Conservation (phyloP, 768 basidiomycete genomes). For the Collybia mongolica region DNA sequence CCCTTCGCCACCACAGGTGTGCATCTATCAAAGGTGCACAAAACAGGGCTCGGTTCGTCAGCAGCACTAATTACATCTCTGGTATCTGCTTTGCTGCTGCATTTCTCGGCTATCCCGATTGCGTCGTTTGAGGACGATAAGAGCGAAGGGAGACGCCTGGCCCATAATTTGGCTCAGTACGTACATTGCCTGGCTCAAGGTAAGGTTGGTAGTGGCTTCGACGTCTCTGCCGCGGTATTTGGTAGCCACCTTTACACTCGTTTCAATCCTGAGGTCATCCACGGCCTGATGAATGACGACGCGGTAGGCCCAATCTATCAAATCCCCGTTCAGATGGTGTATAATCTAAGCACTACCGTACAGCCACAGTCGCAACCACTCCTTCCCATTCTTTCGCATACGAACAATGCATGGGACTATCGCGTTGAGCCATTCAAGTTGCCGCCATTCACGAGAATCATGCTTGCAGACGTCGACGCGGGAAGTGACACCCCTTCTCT, state of each 20-base stretch:
- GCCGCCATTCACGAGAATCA: constrained; percentile 78
- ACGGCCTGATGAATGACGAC: constrained; percentile 60
- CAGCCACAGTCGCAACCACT: constrained; percentile 29
- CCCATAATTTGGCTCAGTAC: constrained; percentile 93
- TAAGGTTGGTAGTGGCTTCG: constrained; percentile 97
- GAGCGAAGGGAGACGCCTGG: constrained; percentile 53
- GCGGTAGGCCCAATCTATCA: constrained; percentile 29
- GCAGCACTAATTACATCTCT: constrained; percentile 97
- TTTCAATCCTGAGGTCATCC: constrained; percentile 73
- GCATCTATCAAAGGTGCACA: constrained; percentile 81
- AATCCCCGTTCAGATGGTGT: not conserved
- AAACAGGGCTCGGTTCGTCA: constrained; percentile 96
- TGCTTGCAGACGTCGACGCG: constrained; percentile 94
- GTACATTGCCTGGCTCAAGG: constrained; percentile 97
- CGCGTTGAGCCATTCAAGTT: constrained; percentile 69
- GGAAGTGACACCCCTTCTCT: constrained; percentile 96
- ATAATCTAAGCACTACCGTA: not conserved
- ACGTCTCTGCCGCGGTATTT: constrained; percentile 90
- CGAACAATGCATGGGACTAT: constrained; percentile 75
- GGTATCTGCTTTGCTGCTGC: constrained; percentile 80
- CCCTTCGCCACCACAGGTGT: constrained; percentile 77
- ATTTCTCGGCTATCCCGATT: constrained; percentile 59
- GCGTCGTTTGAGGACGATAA: constrained; percentile 43
- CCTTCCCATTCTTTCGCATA: constrained; percentile 55
- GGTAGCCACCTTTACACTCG: constrained; percentile 93